These are phyloP conservation scores for Torulaspora globosa DNA, from an alignment of 1,139 yeast species.

Conservation along the genomic window DNA sequence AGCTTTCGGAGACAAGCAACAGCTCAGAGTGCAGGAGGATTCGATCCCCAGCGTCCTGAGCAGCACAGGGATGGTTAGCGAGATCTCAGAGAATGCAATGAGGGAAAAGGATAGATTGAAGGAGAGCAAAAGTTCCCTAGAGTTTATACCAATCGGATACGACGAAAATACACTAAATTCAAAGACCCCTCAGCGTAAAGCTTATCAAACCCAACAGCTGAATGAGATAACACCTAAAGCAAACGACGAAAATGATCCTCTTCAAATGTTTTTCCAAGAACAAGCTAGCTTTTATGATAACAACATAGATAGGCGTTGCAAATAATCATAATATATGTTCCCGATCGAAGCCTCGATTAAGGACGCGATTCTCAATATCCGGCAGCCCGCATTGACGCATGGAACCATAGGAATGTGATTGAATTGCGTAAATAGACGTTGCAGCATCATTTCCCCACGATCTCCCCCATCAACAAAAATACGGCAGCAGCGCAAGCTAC, in stretches of 20 bases:
- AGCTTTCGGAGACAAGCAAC: conserved; percentile 9
- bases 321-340: neutral
- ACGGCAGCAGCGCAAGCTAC: too few species aligned
- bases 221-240: conserved; percentile 9
- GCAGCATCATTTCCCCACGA: too few species aligned
- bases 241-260: conserved; percentile 18
- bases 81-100: conserved; percentile 1
- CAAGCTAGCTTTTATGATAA: conserved; percentile 11
- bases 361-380: too few species aligned
- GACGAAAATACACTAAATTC: conserved; percentile 16
- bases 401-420: too few species aligned
- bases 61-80: neutral
- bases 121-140: conserved; percentile 11
- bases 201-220: conserved; percentile 3
- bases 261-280: conserved; percentile 20
- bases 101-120: conserved; percentile 9
- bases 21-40: conserved; percentile 1
- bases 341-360: too few species aligned
- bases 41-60: conserved; percentile 6
- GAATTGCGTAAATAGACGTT: too few species aligned
- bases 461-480: too few species aligned
- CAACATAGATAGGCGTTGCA: conserved; percentile 4
- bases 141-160: conserved; percentile 28
- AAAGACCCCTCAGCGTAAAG: conserved; percentile 13
- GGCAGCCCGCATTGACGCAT: too few species aligned